Percentiles rank a stretch among this genome's conserved stretches.
phyloP scores from a whole-genome alignment of 495 filamentous ascomycete species.

The Jackrogersella minutella region DNA sequence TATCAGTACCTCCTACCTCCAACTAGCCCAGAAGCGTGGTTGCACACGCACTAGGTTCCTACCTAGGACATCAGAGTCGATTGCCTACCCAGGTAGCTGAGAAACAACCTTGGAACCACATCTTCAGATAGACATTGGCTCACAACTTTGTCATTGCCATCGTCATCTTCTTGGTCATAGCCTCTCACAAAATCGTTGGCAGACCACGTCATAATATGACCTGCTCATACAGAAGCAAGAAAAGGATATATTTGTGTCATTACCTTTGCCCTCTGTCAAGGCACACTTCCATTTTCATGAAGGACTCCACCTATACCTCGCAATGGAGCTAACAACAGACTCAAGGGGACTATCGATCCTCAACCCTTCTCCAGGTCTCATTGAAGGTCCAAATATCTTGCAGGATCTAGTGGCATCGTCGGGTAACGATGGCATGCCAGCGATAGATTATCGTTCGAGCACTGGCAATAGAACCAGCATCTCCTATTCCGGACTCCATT shows the following conservation, averaged over 20 bases:
- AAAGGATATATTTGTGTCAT: not conserved
- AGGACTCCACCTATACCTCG: not conserved
- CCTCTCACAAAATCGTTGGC: too few species aligned
- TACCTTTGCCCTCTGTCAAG: not conserved
- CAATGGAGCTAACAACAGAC: constrained; percentile 29
- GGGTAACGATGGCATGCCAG: constrained; percentile 38
- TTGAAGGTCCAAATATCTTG: constrained; percentile 69
- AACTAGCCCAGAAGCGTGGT: too few species aligned
- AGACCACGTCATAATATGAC: not conserved
- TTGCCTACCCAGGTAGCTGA: too few species aligned
- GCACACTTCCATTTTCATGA: not conserved
- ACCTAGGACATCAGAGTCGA: too few species aligned
- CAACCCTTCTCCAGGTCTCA: constrained; percentile 62
- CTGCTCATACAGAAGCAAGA: not conserved
- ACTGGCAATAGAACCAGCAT: constrained; percentile 55
- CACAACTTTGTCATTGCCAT: too few species aligned
- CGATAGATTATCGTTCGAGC: constrained; percentile 67
- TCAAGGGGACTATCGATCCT: constrained; percentile 62
- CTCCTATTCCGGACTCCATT: constrained; percentile 68
- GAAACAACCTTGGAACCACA: too few species aligned
- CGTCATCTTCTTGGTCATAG: too few species aligned
- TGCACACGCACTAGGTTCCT: too few species aligned
- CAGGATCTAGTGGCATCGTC: constrained; percentile 65
- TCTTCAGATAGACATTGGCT: too few species aligned
- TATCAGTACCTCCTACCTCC: too few species aligned